Conservation (phyloP, 306 rosid species). For the Prunus davidiana region DNA sequence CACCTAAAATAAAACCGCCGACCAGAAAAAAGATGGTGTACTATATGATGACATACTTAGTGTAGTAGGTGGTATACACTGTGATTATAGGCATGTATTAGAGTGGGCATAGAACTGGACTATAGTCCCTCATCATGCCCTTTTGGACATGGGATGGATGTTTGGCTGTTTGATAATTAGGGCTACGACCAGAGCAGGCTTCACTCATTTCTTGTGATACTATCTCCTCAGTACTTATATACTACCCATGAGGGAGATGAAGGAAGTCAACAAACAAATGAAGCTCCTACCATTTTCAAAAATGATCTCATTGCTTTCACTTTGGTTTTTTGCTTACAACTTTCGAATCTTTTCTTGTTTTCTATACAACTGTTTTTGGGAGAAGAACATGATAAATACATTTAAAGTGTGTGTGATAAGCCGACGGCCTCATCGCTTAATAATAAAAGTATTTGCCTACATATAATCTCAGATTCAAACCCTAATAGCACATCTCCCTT, state of each 20-base stretch:
- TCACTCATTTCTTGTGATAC: conserved; percentile 69
- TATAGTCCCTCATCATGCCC: conserved; percentile 40
- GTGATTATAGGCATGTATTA: conserved; percentile 19
- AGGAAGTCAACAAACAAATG: conserved; percentile 66
- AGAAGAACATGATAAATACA: background rate
- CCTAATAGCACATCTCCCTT: no score
- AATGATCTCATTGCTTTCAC: conserved; percentile 31
- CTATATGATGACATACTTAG: background rate
- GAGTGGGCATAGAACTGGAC: background rate
- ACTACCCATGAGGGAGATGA: conserved; percentile 17
- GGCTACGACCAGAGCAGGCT: conserved; percentile 44
- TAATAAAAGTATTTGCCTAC: no score
- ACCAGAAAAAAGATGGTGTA: background rate
- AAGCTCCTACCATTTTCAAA: conserved; percentile 43
- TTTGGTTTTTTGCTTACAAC: conserved; percentile 17
- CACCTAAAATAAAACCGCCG: background rate
- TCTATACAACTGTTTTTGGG: background rate
- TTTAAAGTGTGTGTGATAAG: background rate
- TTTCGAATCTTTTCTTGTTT: conserved; percentile 22
- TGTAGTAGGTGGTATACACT: background rate
- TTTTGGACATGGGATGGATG: conserved; percentile 40
- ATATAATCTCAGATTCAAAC: no score
- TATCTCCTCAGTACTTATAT: conserved; percentile 47
- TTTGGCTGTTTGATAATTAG: conserved; percentile 55
- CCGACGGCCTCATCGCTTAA: no score